A percentile compares a stretch with the other conserved stretches of the same genome.
These are phyloP conservation scores for Arthrobotrys pseudoclavata DNA, from an alignment of 2,329 filamentous ascomycete genomes.

Conservation along the genomic window DNA sequence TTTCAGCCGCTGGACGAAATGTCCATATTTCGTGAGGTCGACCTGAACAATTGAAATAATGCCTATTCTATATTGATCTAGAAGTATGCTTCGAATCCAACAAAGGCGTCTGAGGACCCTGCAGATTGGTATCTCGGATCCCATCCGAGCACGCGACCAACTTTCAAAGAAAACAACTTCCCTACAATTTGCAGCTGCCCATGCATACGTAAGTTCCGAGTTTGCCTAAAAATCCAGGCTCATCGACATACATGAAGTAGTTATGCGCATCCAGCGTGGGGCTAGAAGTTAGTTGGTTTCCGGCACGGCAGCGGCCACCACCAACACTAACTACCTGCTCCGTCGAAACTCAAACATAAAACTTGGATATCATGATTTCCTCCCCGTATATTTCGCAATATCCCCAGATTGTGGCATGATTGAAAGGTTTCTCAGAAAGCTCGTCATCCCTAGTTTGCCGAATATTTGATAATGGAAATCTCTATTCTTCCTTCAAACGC, in stretches of 20 bases:
- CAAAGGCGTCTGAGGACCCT: neutral
- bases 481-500: neutral
- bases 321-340: neutral
- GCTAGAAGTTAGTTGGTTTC: slow-evolving; percentile 1
- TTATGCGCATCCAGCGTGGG: slow-evolving; percentile 1
- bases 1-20: no score
- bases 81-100: neutral
- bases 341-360: neutral
- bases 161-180: neutral
- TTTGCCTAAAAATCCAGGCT: neutral
- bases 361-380: neutral
- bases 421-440: neutral
- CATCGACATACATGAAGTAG: neutral
- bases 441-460: slow-evolving; percentile 8
- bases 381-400: slow-evolving; percentile 17
- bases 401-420: slow-evolving; percentile 23
- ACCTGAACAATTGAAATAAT: no score
- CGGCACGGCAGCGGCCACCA: slow-evolving; percentile 20
- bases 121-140: slow-evolving; percentile 20
- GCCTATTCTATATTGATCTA: no score
- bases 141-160: slow-evolving; percentile 2
- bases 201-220: slow-evolving; percentile 8
- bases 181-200: neutral
- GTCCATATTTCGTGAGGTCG: no score
- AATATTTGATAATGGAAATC: slow-evolving; percentile 30